Conservation (phyloP, 768 basidiomycete species). For the Boletus tomentosulus region DNA sequence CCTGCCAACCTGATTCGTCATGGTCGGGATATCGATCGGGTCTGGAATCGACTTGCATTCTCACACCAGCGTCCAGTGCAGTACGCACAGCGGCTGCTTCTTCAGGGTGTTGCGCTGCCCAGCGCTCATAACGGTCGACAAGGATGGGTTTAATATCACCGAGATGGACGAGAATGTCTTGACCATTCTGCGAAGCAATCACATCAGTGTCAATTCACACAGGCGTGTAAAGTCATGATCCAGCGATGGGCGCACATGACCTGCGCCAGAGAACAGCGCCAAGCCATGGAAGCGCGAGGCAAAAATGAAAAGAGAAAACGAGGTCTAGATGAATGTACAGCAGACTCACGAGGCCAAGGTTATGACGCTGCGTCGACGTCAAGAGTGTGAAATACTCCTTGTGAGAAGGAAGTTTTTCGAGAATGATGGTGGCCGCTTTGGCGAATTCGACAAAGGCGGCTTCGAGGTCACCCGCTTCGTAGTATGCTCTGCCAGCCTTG, state of each 20-base stretch:
- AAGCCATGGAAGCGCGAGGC: slow-evolving; percentile 3
- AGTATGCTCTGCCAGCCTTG: slow-evolving; percentile 46
- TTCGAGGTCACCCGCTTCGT: slow-evolving; percentile 55
- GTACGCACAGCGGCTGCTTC: slow-evolving; percentile 24
- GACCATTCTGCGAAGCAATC: slow-evolving; percentile 53
- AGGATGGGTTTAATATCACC: slow-evolving; percentile 61
- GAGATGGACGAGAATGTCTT: slow-evolving; percentile 66
- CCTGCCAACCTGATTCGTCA: slow-evolving; percentile 32
- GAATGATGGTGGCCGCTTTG: slow-evolving; percentile 69
- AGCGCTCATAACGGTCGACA: slow-evolving; percentile 60
- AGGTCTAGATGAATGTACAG: slow-evolving; percentile 7
- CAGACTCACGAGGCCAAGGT: slow-evolving; percentile 64
- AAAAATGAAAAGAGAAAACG: not conserved
- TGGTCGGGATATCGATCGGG: slow-evolving; percentile 22
- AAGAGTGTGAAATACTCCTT: slow-evolving; percentile 57
- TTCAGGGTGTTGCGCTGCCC: slow-evolving; percentile 45
- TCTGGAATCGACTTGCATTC: slow-evolving; percentile 23
- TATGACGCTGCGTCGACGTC: slow-evolving; percentile 54
- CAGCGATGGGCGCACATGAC: not conserved
- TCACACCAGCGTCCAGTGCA: slow-evolving; percentile 18
- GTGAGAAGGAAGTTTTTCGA: slow-evolving; percentile 75
- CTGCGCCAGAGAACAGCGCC: not conserved
- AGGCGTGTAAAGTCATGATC: not conserved
- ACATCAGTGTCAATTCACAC: slow-evolving; percentile 13
- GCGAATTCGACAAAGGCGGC: slow-evolving; percentile 70